phyloP scores from a whole-genome alignment of 2,329 filamentous ascomycete species.

The Xylaria sp. region DNA sequence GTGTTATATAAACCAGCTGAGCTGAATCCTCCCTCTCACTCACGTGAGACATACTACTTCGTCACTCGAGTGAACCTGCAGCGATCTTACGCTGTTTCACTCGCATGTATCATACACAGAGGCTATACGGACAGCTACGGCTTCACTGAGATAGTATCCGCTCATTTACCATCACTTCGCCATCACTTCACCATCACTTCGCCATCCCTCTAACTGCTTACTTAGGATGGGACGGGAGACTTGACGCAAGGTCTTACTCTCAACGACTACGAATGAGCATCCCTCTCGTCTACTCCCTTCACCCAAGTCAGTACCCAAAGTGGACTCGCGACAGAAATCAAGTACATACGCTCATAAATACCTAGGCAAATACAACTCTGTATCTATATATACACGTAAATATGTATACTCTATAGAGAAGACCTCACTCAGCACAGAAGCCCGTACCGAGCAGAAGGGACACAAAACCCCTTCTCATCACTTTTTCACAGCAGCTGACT shows the following conservation, averaged over 20 bases:
- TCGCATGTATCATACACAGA: neutral
- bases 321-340: neutral
- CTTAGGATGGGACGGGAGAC: neutral
- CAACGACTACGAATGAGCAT: neutral
- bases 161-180: too few species aligned
- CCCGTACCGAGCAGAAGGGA: neutral
- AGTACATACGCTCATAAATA: neutral
- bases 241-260: neutral
- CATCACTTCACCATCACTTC: too few species aligned
- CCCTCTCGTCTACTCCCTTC: too few species aligned
- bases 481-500: too few species aligned
- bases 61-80: neutral
- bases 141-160: neutral
- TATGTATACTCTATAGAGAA: neutral
- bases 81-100: neutral
- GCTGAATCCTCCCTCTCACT: neutral
- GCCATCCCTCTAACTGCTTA: too few species aligned
- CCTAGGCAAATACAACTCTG: neutral
- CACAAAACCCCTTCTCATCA: too few species aligned
- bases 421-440: neutral
- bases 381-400: neutral
- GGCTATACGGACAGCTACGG: neutral
- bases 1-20: neutral
- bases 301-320: too few species aligned
- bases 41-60: neutral